These are phyloP conservation scores for Salix viminalis DNA, from an alignment of 345 rosid species.

Conservation along the genomic window DNA sequence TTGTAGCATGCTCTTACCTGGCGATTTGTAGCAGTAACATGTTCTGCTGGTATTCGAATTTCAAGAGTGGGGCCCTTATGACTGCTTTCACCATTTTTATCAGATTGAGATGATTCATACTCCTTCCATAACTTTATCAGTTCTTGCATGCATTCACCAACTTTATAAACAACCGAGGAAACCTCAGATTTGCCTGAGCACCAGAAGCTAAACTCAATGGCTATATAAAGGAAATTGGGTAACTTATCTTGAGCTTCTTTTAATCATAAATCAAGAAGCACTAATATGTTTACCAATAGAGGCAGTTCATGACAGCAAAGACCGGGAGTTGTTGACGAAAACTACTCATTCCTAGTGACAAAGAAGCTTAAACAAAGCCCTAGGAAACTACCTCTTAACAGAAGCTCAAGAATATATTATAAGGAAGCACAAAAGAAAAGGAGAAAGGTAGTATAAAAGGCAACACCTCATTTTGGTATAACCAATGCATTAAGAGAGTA, in stretches of 20 bases:
- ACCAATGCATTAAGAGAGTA: not conserved
- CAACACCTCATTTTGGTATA: not conserved
- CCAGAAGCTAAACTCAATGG: constrained; percentile 24
- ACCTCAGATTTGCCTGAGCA: constrained; percentile 86
- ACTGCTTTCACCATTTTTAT: constrained; percentile 62
- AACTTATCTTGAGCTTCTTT: not conserved
- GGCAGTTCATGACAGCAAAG: not conserved
- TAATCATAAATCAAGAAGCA: not conserved
- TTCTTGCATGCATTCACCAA: constrained; percentile 99
- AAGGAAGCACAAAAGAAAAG: too few relatives aligned
- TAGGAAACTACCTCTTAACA: not conserved
- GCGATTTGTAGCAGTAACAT: constrained; percentile 98
- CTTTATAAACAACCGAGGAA: constrained; percentile 82
- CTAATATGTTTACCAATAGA: not conserved
- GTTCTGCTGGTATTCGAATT: constrained; percentile 91
- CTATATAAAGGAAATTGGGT: not conserved
- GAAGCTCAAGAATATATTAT: not conserved
- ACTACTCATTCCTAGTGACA: not conserved
- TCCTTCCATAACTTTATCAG: constrained; percentile 91
- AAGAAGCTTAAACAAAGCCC: not conserved
- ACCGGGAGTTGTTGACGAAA: not conserved
- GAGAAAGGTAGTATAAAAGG: not conserved
- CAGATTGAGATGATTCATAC: constrained; percentile 62
- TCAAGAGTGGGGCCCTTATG: constrained; percentile 87
- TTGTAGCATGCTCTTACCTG: constrained; percentile 56